Evolutionary conservation across 441 rosid genomes (phyloP), one percentile per base, ranked within the genome.

Genomic region (Populus hybrid): DNA sequence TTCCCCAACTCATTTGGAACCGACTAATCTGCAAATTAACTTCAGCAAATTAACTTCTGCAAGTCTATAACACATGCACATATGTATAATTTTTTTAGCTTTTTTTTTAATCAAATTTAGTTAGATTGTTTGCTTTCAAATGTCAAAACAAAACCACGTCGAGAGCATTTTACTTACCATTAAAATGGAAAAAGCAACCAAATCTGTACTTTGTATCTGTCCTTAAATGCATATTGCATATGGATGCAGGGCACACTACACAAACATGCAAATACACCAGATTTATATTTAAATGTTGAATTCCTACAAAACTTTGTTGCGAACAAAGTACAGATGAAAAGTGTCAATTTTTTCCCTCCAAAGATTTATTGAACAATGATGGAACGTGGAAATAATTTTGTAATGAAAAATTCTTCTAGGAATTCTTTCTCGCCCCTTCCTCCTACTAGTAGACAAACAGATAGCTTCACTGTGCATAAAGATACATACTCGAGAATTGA

Each of bases 1-100:
- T 96, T 81, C 97, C 99, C 99, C 97, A 94, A 84, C 88, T 91
- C 84, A 84, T 85, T 75, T 91, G 98, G 85, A 96, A 94, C 78
- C 89, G 85, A 71, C 75, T 76, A 40, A 94, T 92, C 99, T 94
- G 86, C 70, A 86, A 70, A 8, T 12, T 10, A 21, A 46, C 23
- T 20, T 34, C 40, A n/a, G n/a, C n/a, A n/a, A 65, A 67, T 9
- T 10, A 72, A 54, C 5, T 20, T 28, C 30, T 28, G 30, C 5
- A 28, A 34, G 28, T 10, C 67, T 21, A 71, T 24, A 10, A 20
- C 10, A 54, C 40, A 12, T 3, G 64, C 36, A 10, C 11, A 70
- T 7, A 42, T 18, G 46, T 2, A 68, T 68, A 1, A 68, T 1
- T 16, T 1, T 14, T 50, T 16, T 50, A 50, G 21, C 23, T 14